These are phyloP conservation scores for Fraxinus baroniana DNA, from an alignment of 305 asterid genomes.

Conservation along the genomic window DNA sequence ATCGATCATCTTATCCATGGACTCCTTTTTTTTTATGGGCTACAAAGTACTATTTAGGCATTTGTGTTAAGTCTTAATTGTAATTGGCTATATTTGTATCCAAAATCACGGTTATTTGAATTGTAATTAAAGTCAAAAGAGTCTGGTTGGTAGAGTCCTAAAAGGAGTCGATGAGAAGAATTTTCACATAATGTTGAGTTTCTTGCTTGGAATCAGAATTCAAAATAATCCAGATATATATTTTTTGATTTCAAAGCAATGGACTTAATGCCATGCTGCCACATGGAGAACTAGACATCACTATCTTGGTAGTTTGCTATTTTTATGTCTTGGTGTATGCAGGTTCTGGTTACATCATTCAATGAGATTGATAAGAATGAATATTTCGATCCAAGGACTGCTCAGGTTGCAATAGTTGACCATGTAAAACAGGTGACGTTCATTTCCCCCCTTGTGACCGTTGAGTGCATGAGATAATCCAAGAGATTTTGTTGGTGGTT, in stretches of 20 bases:
- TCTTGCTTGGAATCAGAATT: constrained; percentile 13
- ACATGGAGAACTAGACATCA: background rate
- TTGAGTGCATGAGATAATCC: background rate
- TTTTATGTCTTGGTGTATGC: constrained; percentile 23
- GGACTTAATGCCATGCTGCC: background rate
- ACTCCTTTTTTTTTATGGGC: background rate
- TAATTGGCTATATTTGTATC: too few species aligned
- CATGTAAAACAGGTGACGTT: constrained; percentile 75
- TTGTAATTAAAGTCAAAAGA: too few species aligned
- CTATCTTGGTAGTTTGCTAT: background rate
- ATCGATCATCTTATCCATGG: too few species aligned
- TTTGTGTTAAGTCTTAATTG: too few species aligned
- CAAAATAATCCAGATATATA: background rate
- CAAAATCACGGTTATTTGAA: too few species aligned
- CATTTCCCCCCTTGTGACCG: background rate
- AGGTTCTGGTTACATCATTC: constrained; percentile 78
- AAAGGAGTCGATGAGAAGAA: too few species aligned
- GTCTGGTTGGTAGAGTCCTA: too few species aligned
- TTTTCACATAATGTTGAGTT: background rate
- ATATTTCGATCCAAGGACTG: constrained; percentile 87
- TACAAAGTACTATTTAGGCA: background rate
- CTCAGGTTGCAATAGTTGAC: constrained; percentile 82
- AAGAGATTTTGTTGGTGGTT: background rate
- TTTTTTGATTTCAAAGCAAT: constrained; percentile 3
- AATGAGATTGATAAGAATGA: constrained; percentile 68